Conservation (phyloP, 306 rosid species). For the Cucumis melo region DNA sequence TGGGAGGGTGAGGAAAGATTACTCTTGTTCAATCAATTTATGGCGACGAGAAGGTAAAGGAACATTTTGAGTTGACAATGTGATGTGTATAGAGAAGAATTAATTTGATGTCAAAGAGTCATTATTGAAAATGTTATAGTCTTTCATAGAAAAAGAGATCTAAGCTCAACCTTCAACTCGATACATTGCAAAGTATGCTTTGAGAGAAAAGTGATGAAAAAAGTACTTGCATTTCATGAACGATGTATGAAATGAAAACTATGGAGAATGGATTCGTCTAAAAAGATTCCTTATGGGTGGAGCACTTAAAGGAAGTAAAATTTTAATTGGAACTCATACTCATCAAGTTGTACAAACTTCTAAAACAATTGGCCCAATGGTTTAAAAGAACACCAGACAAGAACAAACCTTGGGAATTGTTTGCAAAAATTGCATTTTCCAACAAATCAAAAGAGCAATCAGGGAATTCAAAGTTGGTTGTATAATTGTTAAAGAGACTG, state of each 20-base stretch:
- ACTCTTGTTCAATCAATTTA: not conserved
- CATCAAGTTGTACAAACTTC: not conserved
- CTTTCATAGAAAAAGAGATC: not conserved
- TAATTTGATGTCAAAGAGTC: not conserved
- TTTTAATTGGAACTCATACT: not conserved
- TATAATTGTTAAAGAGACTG: conserved; percentile 8
- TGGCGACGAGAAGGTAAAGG: not conserved
- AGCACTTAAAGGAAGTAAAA: not conserved
- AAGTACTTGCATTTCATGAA: not conserved
- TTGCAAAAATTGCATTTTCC: not conserved
- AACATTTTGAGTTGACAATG: not conserved
- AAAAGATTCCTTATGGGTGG: not conserved
- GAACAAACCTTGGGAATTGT: not conserved
- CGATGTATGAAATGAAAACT: not conserved
- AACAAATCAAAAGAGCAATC: not conserved
- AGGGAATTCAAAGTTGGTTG: not conserved
- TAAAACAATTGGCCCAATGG: not conserved
- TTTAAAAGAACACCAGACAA: not conserved
- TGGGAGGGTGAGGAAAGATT: conserved; percentile 2
- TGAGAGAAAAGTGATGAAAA: not conserved
- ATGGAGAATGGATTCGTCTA: not conserved
- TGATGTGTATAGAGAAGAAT: conserved; percentile 16
- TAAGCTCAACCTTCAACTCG: not conserved
- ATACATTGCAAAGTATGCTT: not conserved
- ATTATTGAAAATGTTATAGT: not conserved